Evolutionary conservation across 2,329 filamentous ascomycete species (phyloP).

Genomic region (Magnaporthales sp.): DNA sequence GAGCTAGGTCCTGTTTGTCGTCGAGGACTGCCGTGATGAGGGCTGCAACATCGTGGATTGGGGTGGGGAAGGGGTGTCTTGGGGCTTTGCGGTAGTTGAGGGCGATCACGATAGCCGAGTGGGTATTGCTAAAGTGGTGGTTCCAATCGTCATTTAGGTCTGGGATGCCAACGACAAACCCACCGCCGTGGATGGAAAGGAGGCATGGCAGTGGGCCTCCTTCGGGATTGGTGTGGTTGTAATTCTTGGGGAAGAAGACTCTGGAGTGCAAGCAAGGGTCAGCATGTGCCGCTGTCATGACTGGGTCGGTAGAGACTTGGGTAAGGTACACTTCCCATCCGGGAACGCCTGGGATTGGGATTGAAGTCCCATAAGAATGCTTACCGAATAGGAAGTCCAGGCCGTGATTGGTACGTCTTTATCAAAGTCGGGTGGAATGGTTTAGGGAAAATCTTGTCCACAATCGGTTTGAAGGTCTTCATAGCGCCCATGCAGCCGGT

Average conservation of each 20-base stretch:
- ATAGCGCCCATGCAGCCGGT: background rate
- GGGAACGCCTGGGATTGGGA: background rate
- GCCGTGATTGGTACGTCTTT: background rate
- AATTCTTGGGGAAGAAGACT: conserved; percentile 29
- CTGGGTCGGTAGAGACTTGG: background rate
- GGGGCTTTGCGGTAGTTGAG: conserved; percentile 41
- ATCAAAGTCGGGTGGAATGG: background rate
- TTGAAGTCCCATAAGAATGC: background rate
- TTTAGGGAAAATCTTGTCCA: background rate
- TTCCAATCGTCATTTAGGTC: conserved; percentile 36
- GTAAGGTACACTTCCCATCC: background rate
- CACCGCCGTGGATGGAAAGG: conserved; percentile 41
- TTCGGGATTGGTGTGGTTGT: conserved; percentile 18
- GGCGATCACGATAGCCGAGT: conserved; percentile 33
- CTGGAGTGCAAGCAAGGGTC: conserved; percentile 9
- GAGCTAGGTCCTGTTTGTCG: conserved; percentile 28
- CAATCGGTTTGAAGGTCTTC: background rate
- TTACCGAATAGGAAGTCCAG: conserved; percentile 3
- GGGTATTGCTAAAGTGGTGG: conserved; percentile 26
- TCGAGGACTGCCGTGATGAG: conserved; percentile 29
- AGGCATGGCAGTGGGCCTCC: conserved; percentile 26
- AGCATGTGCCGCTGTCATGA: background rate
- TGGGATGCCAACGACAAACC: conserved; percentile 32
- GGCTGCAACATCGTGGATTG: conserved; percentile 33
- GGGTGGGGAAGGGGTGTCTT: conserved; percentile 28